Base-by-base conservation (phyloP, 2,329 filamentous ascomycete genomes). In the Microsporum audouinii region DNA sequence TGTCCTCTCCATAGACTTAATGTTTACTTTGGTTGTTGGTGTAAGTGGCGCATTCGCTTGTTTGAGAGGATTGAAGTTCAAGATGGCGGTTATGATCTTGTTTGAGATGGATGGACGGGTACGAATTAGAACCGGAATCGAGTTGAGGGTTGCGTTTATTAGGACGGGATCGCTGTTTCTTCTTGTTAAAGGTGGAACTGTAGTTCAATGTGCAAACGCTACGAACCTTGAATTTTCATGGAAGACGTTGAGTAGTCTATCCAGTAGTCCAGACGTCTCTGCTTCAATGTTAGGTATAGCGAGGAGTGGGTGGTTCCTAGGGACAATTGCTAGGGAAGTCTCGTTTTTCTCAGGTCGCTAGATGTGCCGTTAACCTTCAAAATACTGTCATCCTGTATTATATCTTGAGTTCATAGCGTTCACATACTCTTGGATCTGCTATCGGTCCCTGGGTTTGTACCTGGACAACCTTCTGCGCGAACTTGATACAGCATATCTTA, bases 1-100 rank as follows among this genome's bases (percentile, higher is more conserved):
- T 29, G 94, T 99, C 71, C 95, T 90, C 73, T 96, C 92, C 85
- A 99, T 94, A 3, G 92, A 97, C 74, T 87, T 90, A 63, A 95
- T 82, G 68, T 92, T 84, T 63, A 99, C 87, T 67, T 88, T 90
- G 57, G 84, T 82, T 70, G 86, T 89, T 2, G 89, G 82, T 0
- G 88, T 92, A 78, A 95, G 83, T 2, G 88, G 86, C 1, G 84
- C 84, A 68, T 84, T 87, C 61, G 88, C 89, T 65, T 89, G 82
- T 73, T 88, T 90, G 51, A 96, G 77, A 0, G 94, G 94, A 70
- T 96, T 96, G 80, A 96, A 99, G 72, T 85, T 91, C 66, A 99
- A 80, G 34, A 97, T 80, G 14, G 89, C 85, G 70, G 86, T 88
- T 65, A 97, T 75, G 64, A 97, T 94, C 71, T 94, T 91, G 75